A percentile compares a stretch with the other conserved stretches of the same genome.
phyloP scores from a whole-genome alignment of 768 basidiomycete genomes.

The Suillus tomentosus region DNA sequence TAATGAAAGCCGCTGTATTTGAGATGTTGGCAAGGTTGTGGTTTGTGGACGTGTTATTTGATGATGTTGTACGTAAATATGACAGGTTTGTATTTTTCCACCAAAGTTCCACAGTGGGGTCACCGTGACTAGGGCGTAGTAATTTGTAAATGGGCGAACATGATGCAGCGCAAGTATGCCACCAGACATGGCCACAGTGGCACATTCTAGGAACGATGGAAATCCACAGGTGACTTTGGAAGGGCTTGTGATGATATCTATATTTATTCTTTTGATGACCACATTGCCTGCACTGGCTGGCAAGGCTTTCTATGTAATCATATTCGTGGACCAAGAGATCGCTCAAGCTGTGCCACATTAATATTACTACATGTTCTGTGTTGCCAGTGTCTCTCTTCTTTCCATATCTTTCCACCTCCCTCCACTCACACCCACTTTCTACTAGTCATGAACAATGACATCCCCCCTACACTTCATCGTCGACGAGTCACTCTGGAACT shows the following conservation, averaged over 20 bases:
- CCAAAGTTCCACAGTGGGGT: too few species aligned
- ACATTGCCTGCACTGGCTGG: not conserved
- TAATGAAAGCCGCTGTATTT: not conserved
- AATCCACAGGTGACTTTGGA: not conserved
- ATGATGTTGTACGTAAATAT: conserved; percentile 9
- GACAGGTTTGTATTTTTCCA: conserved; percentile 8
- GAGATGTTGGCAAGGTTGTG: conserved; percentile 4
- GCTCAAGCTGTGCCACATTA: conserved; percentile 25
- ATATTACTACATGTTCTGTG: conserved; percentile 25
- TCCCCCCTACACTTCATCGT: conserved; percentile 19
- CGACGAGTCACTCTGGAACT: conserved; percentile 33
- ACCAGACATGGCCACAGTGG: not conserved
- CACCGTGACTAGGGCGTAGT: too few species aligned
- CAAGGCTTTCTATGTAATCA: not conserved
- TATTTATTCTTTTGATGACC: not conserved
- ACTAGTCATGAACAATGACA: conserved; percentile 11
- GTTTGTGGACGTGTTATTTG: conserved; percentile 26
- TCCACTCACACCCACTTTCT: not conserved
- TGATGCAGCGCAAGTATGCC: not conserved
- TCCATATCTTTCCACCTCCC: conserved; percentile 12
- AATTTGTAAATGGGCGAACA: too few species aligned
- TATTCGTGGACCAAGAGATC: not conserved
- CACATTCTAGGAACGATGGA: not conserved
- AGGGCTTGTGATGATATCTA: conserved; percentile 18
- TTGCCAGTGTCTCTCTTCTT: conserved; percentile 16